Base-by-base conservation (phyloP, 1,139 yeast species). In the Candida frijolesensis region DNA sequence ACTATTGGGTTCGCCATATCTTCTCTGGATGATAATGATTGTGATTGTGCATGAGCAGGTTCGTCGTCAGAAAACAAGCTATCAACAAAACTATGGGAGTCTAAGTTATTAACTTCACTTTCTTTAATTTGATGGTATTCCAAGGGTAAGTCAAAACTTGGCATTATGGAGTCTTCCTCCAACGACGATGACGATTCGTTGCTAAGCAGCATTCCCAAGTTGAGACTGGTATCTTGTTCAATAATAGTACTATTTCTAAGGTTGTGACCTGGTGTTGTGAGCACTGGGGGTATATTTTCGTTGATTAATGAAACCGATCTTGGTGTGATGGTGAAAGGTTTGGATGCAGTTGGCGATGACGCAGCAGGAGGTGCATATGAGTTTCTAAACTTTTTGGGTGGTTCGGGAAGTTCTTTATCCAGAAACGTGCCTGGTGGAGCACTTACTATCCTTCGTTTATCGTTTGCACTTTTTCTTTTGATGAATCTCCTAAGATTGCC, bases 401-500 rank as follows among this genome's bases (percentile, higher is more conserved):
- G 14, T 11, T 27, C 19, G 18, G 45, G 39, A 7, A 14, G n/a
- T 27, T 46, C 46, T 25, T 52, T 51, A 5, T 19, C n/a, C 2
- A 27, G 1, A n/a, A 39, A n/a, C 4, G 45, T 33, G n/a, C 38
- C 44, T 1, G 51, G 49, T n/a, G 56, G 56, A 15, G 54, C 51
- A 52, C 55, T 41, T 35, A 48, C 51, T 39, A 51, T 45, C 47
- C 57, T 45, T 30, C 45, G 41, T 37, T 22, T 38, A 12, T 37
- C 46, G 32, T 45, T 45, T 4, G 45, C 16, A 6, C 10, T 32
- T 42, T n/a, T 22, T 22, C 44, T 29, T 22, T 41, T 45, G 12
- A 61, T 54, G 45, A 63, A 64, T 32, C 63, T 55, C 46, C 57
- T 58, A 40, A 69, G 51, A 40, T 52, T 57, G 1, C 72, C 72